phyloP scores from a whole-genome alignment of 345 rosid genomes.

The Xanthoceras sorbifolium region DNA sequence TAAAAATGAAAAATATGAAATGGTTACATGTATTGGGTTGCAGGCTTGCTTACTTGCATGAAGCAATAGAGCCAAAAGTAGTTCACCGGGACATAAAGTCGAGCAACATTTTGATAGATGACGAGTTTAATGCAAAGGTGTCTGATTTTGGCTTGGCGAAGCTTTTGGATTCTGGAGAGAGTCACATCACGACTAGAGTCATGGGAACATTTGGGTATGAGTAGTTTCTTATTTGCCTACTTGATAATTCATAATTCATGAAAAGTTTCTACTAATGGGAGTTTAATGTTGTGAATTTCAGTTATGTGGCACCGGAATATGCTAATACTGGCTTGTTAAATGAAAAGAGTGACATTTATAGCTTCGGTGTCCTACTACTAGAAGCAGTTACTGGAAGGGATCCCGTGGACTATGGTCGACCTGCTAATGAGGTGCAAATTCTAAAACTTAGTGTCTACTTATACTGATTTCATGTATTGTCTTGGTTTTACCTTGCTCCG shows the following conservation, averaged over 20 bases:
- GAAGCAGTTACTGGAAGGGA: slow-evolving; percentile 95
- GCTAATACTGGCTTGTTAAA: slow-evolving; percentile 90
- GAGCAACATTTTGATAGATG: slow-evolving; percentile 91
- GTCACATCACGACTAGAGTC: slow-evolving; percentile 93
- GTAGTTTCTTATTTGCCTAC: slow-evolving; percentile 9
- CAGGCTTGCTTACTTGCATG: slow-evolving; percentile 98
- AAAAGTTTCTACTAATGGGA: slow-evolving; percentile 16
- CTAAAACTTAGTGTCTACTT: background rate
- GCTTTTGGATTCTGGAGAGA: slow-evolving; percentile 85
- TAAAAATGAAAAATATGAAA: slow-evolving; percentile 7
- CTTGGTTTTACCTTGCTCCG: background rate
- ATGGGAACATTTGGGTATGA: slow-evolving; percentile 99
- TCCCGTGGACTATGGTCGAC: slow-evolving; percentile 92
- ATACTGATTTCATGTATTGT: background rate
- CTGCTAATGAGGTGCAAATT: slow-evolving; percentile 72
- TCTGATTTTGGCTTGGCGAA: slow-evolving; percentile 99
- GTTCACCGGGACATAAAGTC: slow-evolving; percentile 96
- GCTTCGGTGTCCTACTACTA: slow-evolving; percentile 91
- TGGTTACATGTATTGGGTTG: slow-evolving; percentile 11
- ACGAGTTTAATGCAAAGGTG: slow-evolving; percentile 81
- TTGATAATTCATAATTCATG: slow-evolving; percentile 8
- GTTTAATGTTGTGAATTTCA: slow-evolving; percentile 34
- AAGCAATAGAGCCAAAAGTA: slow-evolving; percentile 98
- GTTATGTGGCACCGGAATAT: slow-evolving; percentile 98
- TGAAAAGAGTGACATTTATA: slow-evolving; percentile 94